Evolutionary conservation across 1,284 basidiomycete genomes (phyloP).

Genomic region (Cystobasidium slooffiae): DNA sequence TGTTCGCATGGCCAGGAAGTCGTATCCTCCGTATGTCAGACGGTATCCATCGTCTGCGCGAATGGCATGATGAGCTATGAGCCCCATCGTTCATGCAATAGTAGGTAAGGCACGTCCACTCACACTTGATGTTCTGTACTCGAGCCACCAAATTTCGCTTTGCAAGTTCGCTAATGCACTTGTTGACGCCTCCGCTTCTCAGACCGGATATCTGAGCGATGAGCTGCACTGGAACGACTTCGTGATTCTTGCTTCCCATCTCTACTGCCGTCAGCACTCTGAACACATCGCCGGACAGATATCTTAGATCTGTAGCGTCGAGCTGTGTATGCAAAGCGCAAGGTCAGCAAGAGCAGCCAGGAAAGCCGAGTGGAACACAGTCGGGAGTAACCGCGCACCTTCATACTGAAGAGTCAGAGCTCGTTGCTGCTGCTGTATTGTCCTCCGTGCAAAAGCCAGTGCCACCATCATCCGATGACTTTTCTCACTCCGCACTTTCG

Average conservation of each 20-base stretch:
- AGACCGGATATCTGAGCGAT: constrained; percentile 91
- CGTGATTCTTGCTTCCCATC: constrained; percentile 97
- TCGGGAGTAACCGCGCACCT: not conserved
- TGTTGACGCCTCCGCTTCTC: constrained; percentile 89
- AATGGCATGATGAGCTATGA: not conserved
- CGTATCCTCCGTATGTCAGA: constrained; percentile 95
- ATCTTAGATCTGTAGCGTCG: constrained; percentile 91
- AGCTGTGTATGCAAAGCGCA: constrained; percentile 60
- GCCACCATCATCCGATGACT: constrained; percentile 6
- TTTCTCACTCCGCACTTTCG: not conserved
- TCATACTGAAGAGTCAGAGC: not conserved
- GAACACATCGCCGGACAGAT: constrained; percentile 90
- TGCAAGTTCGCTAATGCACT: constrained; percentile 83
- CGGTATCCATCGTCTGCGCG: constrained; percentile 89
- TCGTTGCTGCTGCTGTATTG: not conserved
- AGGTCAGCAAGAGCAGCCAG: not conserved
- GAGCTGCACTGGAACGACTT: constrained; percentile 85
- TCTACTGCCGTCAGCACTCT: constrained; percentile 92
- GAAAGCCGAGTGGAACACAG: too few relatives aligned
- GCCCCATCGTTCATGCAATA: not conserved
- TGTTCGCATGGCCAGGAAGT: constrained; percentile 91
- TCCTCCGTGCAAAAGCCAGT: not conserved
- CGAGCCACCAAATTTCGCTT: constrained; percentile 88
- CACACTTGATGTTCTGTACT: constrained; percentile 90
- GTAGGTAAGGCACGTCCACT: not conserved